Conservation (phyloP, 495 filamentous ascomycete species). For the Neurospora hispaniola region DNA sequence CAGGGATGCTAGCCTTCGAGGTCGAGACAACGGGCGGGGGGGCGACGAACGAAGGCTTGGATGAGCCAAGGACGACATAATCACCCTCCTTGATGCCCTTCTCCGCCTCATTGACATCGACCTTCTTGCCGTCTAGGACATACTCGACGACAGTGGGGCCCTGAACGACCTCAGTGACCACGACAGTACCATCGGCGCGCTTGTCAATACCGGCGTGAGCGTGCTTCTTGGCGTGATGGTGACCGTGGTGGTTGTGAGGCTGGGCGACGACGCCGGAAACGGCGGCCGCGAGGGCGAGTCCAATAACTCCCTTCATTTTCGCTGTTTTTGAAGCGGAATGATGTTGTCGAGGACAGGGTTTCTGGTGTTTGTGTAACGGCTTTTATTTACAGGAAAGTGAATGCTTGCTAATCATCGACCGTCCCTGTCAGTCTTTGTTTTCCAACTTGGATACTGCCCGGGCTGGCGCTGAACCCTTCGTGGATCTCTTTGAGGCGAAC, state of each 20-base stretch:
- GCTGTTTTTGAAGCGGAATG: conserved; percentile 9
- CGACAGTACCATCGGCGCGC: conserved; percentile 31
- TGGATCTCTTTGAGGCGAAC: neutral
- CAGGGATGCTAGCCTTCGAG: conserved; percentile 8
- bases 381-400: neutral
- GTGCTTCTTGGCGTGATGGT: conserved; percentile 26
- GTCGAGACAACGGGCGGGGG: conserved; percentile 22
- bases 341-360: neutral
- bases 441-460: neutral
- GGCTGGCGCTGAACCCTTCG: neutral
- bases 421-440: neutral
- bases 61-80: conserved; percentile 39
- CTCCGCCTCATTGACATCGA: conserved; percentile 48
- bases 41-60: conserved; percentile 31
- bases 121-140: conserved; percentile 43
- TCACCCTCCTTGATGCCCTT: conserved; percentile 48
- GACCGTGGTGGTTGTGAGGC: conserved; percentile 36
- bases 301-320: conserved; percentile 40
- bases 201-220: conserved; percentile 26
- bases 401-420: neutral
- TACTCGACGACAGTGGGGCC: conserved; percentile 51
- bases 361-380: neutral
- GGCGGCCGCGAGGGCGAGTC: conserved; percentile 38
- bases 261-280: conserved; percentile 33
- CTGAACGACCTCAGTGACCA: conserved; percentile 21